phyloP scores from a whole-genome alignment of 306 rosid species.

The Quercus mongolica region DNA sequence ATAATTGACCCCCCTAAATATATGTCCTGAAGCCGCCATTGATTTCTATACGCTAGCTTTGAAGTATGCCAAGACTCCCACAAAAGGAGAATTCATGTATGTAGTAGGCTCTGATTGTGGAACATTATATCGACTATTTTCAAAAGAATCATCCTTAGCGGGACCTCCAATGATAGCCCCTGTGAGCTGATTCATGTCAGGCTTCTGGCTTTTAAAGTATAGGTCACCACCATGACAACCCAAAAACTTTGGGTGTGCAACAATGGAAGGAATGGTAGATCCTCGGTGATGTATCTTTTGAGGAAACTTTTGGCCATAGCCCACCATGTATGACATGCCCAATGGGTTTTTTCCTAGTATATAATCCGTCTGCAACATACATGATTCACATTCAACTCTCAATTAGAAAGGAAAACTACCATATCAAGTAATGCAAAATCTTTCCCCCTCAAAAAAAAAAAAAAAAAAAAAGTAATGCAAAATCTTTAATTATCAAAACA shows the following conservation, averaged over 20 bases:
- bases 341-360: constrained; percentile 54
- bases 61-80: constrained; percentile 60
- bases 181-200: constrained; percentile 41
- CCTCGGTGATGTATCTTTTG: constrained; percentile 55
- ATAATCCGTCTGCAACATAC: constrained; percentile 51
- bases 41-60: constrained; percentile 17
- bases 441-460: too few species aligned
- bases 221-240: constrained; percentile 37
- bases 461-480: too few species aligned
- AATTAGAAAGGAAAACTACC: too few species aligned
- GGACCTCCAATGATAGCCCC: constrained; percentile 71
- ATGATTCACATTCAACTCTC: too few species aligned
- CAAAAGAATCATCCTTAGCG: constrained; percentile 33
- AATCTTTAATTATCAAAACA: too few species aligned
- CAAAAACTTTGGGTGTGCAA: constrained; percentile 8
- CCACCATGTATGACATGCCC: constrained; percentile 69
- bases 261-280: constrained; percentile 43
- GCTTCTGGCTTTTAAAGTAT: constrained; percentile 27
- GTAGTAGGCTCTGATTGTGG: constrained; percentile 57
- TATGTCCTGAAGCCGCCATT: too few species aligned
- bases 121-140: constrained; percentile 50
- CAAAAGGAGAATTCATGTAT: constrained; percentile 63
- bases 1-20: too few species aligned
- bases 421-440: too few species aligned
- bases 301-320: constrained; percentile 50